Evolutionary conservation across 768 basidiomycete species (phyloP).

Genomic region (Botryobasidium botryosum): DNA sequence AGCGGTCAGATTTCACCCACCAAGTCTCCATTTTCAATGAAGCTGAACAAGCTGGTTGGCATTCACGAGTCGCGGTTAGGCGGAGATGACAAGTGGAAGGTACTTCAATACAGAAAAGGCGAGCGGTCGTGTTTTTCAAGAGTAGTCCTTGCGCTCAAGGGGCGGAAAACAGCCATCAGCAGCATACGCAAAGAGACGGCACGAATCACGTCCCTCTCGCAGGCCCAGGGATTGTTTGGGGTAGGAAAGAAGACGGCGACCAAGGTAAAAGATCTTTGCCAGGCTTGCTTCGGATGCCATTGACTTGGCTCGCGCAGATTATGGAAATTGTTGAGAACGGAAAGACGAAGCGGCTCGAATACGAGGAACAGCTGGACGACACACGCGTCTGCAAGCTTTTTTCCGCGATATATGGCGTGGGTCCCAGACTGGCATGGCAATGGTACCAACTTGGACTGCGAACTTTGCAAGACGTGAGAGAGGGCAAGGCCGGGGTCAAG

Average conservation of each 20-base stretch:
- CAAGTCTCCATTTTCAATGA: too few species aligned
- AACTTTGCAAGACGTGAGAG: conserved; percentile 54
- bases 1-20: too few species aligned
- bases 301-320: conserved; percentile 31
- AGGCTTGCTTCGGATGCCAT: neutral
- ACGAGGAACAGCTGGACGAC: conserved; percentile 51
- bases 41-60: too few species aligned
- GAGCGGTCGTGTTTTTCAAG: too few species aligned
- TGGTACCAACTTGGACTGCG: conserved; percentile 68
- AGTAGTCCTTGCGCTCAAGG: too few species aligned
- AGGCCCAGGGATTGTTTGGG: too few species aligned
- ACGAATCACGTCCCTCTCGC: too few species aligned
- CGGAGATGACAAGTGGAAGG: too few species aligned
- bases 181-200: too few species aligned
- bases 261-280: conserved; percentile 31
- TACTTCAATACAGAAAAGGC: too few species aligned
- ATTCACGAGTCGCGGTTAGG: too few species aligned
- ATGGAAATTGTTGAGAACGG: conserved; percentile 70
- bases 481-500: conserved; percentile 42
- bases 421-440: conserved; percentile 43
- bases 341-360: conserved; percentile 44
- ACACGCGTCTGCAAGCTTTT: conserved; percentile 35
- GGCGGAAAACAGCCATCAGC: too few species aligned
- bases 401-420: conserved; percentile 75
- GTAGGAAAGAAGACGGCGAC: conserved; percentile 60